Evolutionary conservation across 108 stramenopile species (phyloP), one percentile per base, ranked within the genome.

Genomic region (Nitzschia sp.): DNA sequence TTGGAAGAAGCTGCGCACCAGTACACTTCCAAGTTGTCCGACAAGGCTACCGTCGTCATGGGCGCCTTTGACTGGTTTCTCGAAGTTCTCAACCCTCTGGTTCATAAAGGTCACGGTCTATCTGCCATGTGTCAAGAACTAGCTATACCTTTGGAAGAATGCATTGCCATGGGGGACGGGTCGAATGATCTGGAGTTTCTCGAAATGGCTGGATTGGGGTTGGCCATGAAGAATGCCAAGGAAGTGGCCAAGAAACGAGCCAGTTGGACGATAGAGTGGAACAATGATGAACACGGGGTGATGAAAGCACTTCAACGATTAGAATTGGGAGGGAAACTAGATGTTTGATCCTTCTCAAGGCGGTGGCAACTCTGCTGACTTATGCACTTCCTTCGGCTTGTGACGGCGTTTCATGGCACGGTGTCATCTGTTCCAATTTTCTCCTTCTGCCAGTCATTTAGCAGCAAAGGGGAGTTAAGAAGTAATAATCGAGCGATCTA

Each of bases 121-220:
- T 3, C 29, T 9, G 30, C 31, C 28, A 60, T 93, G 63, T 90
- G 88, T 73, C n/a, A 81, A 25, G 25, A 57, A 19, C 35, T 87
- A 33, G 54, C 66, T 1, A 46, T 89, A 17, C 46, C 64, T 6
- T 9, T 85, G 27, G 77, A 77, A n/a, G 62, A 88, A 31, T 57
- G 67, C 33, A 59, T 87, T 46, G 85, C 92, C 0, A 87, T 93
- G 66, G 92, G 92, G 3, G 92, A 93, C 72, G 92, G 89, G 11
- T 79, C 85, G 59, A 93, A 93, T 62, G 92, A 93, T 71, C 30
- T 81, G 11, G 88, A 93, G 55, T 83, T 93, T 45, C 18, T 93
- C 4, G 54, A 76, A 58, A 57, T 75, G 45, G 85, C 85, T 23
- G 88, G 92, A 18, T 51, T 59, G 59, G 92, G 92, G 9, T 55